A percentile compares a stretch with the other conserved stretches of the same genome.
Conservation (phyloP, 768 basidiomycete genomes). For the Boletus edulis region DNA sequence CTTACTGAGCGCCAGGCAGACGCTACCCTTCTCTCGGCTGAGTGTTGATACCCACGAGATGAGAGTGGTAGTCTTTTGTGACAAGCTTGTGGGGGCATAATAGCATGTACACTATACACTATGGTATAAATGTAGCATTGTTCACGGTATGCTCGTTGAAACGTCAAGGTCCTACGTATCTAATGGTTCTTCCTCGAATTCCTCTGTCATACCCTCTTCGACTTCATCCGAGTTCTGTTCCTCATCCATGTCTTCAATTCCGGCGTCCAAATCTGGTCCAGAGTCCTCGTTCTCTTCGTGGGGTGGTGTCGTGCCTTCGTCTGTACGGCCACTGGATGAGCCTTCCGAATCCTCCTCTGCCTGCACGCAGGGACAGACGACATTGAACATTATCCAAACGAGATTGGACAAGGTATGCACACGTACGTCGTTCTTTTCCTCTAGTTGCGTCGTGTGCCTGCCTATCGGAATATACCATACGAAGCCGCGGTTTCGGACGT, state of each 20-base stretch:
- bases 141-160: too few species aligned
- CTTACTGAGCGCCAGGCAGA: conserved; percentile 43
- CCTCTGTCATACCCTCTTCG: conserved; percentile 49
- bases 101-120: background rate
- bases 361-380: conserved; percentile 13
- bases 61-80: background rate
- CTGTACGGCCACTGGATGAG: conserved; percentile 31
- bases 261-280: conserved; percentile 36
- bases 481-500: conserved; percentile 64
- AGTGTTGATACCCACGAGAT: background rate
- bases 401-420: background rate
- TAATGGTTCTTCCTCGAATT: conserved; percentile 47
- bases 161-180: conserved; percentile 9
- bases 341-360: conserved; percentile 36
- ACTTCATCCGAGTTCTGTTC: conserved; percentile 42
- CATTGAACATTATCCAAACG: background rate
- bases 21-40: background rate
- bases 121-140: background rate
- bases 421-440: conserved; percentile 82
- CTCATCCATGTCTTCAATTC: conserved; percentile 42
- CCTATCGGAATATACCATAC: conserved; percentile 73
- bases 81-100: background rate
- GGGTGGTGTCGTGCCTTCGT: conserved; percentile 28
- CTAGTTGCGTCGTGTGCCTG: conserved; percentile 66
- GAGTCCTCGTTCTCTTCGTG: conserved; percentile 42